phyloP scores from a whole-genome alignment of 345 rosid species.

The Salix suchowensis region DNA sequence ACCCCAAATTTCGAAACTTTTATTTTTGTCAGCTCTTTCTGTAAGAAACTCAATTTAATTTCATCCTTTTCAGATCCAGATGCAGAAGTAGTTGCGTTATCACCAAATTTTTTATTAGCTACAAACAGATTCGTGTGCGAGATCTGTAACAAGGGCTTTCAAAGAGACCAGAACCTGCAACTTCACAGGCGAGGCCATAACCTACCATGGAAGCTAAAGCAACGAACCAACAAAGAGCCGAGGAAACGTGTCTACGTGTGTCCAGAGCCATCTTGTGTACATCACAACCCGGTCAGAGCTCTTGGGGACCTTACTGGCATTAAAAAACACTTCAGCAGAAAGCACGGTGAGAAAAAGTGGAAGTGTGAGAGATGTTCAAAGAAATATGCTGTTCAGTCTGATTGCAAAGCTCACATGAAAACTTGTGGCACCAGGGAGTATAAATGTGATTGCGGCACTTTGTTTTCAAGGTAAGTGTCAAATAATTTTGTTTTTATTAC shows the following conservation, averaged over 20 bases:
- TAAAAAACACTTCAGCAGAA: constrained; percentile 71
- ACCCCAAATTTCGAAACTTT: neutral
- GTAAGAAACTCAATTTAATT: neutral
- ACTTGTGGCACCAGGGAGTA: constrained; percentile 74
- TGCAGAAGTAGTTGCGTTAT: constrained; percentile 65
- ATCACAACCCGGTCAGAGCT: constrained; percentile 62
- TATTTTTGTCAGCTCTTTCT: neutral
- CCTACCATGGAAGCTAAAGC: constrained; percentile 76
- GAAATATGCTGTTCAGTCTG: constrained; percentile 77
- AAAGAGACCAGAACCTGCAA: constrained; percentile 74
- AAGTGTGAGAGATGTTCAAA: constrained; percentile 77
- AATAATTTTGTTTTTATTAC: neutral
- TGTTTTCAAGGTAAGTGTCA: constrained; percentile 55
- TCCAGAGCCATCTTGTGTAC: constrained; percentile 66
- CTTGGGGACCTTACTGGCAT: constrained; percentile 85
- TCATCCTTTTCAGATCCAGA: constrained; percentile 52
- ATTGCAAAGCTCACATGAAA: constrained; percentile 84
- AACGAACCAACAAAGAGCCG: constrained; percentile 45
- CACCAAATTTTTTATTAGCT: constrained; percentile 55
- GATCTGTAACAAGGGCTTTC: constrained; percentile 80
- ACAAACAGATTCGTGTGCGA: constrained; percentile 71
- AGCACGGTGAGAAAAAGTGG: constrained; percentile 81
- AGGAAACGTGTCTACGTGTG: constrained; percentile 69
- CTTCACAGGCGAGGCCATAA: constrained; percentile 79
- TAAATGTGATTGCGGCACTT: constrained; percentile 69